Percentiles rank a stretch among this genome's conserved stretches.
Conservation (phyloP, 1,284 basidiomycete species). For the Austroboletus rostrupii region DNA sequence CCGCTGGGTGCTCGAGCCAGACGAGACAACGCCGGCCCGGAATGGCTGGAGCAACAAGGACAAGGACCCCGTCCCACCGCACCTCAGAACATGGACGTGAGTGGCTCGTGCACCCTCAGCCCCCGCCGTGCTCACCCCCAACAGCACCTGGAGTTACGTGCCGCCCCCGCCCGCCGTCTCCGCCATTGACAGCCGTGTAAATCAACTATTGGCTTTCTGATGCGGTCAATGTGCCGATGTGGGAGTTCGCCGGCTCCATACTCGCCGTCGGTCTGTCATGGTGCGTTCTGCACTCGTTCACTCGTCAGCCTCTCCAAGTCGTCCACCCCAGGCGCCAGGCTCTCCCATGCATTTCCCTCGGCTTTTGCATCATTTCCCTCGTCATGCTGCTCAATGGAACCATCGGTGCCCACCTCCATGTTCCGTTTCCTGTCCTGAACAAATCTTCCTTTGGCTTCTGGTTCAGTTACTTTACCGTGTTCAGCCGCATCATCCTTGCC, state of each 20-base stretch:
- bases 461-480: constrained; percentile 57
- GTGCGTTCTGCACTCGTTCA: constrained; percentile 19
- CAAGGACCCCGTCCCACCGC: constrained; percentile 66
- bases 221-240: constrained; percentile 39
- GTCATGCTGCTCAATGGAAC: constrained; percentile 52
- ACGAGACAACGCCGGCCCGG: constrained; percentile 45
- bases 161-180: too few relatives aligned
- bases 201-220: constrained; percentile 34
- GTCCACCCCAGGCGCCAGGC: constrained; percentile 40
- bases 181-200: too few relatives aligned
- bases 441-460: constrained; percentile 63
- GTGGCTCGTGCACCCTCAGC: neutral
- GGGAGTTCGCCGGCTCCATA: constrained; percentile 48
- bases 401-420: constrained; percentile 55
- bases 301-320: neutral
- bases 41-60: constrained; percentile 67
- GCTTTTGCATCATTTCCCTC: constrained; percentile 42
- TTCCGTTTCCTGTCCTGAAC: constrained; percentile 61
- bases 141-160: constrained; percentile 29
- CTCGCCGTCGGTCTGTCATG: constrained; percentile 51
- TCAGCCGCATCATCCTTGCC: constrained; percentile 56
- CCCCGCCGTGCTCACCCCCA: neutral
- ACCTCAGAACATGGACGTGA: constrained; percentile 56
- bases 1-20: constrained; percentile 41
- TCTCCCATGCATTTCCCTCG: constrained; percentile 46